A percentile compares a stretch with the other conserved stretches of the same genome.
These are phyloP conservation scores for Mortierella sp. DNA, from an alignment of 371 early-diverging fungal species.

Conservation along the genomic window DNA sequence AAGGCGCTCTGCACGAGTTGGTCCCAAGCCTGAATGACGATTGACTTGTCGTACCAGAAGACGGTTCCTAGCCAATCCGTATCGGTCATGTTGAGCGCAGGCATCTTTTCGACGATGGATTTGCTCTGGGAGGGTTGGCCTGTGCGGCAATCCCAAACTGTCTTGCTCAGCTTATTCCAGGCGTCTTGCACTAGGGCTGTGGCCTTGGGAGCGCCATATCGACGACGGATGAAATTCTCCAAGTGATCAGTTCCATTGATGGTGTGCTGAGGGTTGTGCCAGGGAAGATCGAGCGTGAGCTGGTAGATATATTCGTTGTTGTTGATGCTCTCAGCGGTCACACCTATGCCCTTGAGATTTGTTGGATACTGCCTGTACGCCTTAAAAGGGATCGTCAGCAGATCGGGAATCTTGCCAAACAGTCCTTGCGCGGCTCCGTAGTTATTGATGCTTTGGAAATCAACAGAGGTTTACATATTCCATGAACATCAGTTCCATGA, in stretches of 20 bases:
- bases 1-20: slow-evolving; percentile 21
- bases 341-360: slow-evolving; percentile 38
- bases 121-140: slow-evolving; percentile 24
- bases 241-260: slow-evolving; percentile 21
- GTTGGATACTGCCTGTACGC: slow-evolving; percentile 18
- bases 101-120: slow-evolving; percentile 39
- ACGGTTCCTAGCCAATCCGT: slow-evolving; percentile 32
- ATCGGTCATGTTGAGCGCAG: slow-evolving; percentile 29
- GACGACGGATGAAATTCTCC: slow-evolving; percentile 30
- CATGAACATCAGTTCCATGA: background rate
- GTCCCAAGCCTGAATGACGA: slow-evolving; percentile 40
- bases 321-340: slow-evolving; percentile 42
- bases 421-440: slow-evolving; percentile 45
- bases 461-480: background rate
- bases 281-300: slow-evolving; percentile 22
- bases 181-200: slow-evolving; percentile 30
- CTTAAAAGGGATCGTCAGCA: slow-evolving; percentile 17
- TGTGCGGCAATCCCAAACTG: slow-evolving; percentile 34
- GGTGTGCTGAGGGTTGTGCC: slow-evolving; percentile 30
- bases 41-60: slow-evolving; percentile 36
- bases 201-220: slow-evolving; percentile 32
- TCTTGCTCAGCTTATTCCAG: slow-evolving; percentile 26
- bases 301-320: slow-evolving; percentile 50
- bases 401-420: slow-evolving; percentile 17
- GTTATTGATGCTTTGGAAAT: slow-evolving; percentile 27